These are phyloP conservation scores for Backusella australiensis DNA, from an alignment of 192 early-diverging fungal genomes.

Conservation along the genomic window DNA sequence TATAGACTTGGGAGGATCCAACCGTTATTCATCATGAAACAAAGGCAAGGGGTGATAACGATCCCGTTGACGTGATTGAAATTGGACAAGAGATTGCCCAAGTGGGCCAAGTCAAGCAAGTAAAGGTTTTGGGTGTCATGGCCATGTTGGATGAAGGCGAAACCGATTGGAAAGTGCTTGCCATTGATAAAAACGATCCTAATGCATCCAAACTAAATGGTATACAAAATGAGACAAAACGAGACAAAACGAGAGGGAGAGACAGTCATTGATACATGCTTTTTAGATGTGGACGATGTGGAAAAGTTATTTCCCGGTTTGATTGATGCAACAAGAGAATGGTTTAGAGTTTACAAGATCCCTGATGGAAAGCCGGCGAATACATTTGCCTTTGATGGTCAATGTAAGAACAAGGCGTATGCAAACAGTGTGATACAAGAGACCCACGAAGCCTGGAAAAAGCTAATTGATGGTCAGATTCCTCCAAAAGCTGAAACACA, in stretches of 20 bases:
- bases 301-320: constrained; percentile 95
- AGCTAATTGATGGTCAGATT: constrained; percentile 54
- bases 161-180: constrained; percentile 99
- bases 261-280: neutral
- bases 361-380: constrained; percentile 99
- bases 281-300: constrained; percentile 78
- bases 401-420: constrained; percentile 81
- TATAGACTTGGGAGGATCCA: constrained; percentile 98
- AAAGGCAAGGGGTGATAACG: constrained; percentile 94
- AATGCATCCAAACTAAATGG: constrained; percentile 92
- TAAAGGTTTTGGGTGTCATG: constrained; percentile 98
- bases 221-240: constrained; percentile 4
- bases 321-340: constrained; percentile 94
- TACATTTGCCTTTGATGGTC: constrained; percentile 95
- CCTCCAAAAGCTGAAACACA: constrained; percentile 1
- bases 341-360: constrained; percentile 99
- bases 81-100: constrained; percentile 92
- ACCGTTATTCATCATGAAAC: constrained; percentile 85
- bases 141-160: constrained; percentile 98
- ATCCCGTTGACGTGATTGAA: constrained; percentile 97
- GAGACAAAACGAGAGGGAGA: neutral
- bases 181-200: constrained; percentile 96
- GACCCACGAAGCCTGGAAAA: constrained; percentile 92
- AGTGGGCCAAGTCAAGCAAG: constrained; percentile 96
- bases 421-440: constrained; percentile 86